Base-by-base conservation (phyloP, 306 rosid species). In the Mimosa bimucronata region DNA sequence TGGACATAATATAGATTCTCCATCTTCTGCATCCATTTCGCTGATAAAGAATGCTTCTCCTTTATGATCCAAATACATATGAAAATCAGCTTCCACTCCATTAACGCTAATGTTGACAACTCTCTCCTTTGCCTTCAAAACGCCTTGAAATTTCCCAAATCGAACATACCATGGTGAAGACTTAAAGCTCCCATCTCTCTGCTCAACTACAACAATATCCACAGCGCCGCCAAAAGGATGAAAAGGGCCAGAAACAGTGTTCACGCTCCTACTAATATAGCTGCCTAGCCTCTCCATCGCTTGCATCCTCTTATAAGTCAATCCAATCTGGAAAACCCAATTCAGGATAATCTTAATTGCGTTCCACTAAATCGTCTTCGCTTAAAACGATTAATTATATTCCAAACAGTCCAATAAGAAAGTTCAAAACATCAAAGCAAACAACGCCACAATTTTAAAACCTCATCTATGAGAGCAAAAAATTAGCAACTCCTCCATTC, bases 171-270 rank as follows among this genome's bases (percentile, higher is more conserved):
- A 96, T 41, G 97, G 97, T 3, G 98, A 96, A 1, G 98, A 93
- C 79, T 90, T 96, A 81, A 87, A 91, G 83, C 91, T 89, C 38
- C 97, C 99, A 79, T 96, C 99, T 84, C 74, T 88, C 83, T 93
- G 99, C 53, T 89, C 82, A 74, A 93, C 99, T 42, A 91, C 98
- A 77, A 96, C 89, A 50, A 96, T 91, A 79, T 96, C 98, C 48
- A 96, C 97, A 1, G 98, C 98, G 11, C 99, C 97, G 7, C 99
- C 99, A 58, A 92, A 90, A 3, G 99, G 97, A 44, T 90, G 96
- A 40, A 95, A 92, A 0, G 97, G 91, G 31, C 91, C 96, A 2
- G 98, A 91, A 75, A 90, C 97, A 1, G 85, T 86, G 84, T 81
- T 86, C 9, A 90, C 94, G 1, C 98, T 97, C 5, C 85, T 85